Evolutionary conservation across 2,329 filamentous ascomycete species (phyloP), one percentile per base, ranked within the genome.

Genomic region (Diplodia sapinea): DNA sequence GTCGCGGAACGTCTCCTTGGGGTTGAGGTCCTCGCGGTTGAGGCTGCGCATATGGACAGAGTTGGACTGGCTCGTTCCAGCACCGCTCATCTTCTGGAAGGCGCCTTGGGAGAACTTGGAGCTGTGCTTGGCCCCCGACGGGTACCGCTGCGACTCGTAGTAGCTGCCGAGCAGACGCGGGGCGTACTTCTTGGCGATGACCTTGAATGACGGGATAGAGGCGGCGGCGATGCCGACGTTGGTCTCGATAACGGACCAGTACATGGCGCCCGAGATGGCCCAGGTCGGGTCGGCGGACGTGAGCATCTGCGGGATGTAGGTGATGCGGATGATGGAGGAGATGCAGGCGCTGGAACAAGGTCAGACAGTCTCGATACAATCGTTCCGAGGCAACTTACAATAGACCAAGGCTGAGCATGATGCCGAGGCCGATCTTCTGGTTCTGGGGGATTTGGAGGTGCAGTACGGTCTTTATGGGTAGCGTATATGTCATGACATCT

Each of bases 401-500:
- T 17, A 69, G 68, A 52, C 73, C 72, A 15, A 74, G 56, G 36
- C 57, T 63, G 13, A 72, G 70, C 70, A 73, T 72, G 20, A 71
- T 70, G 3, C 68, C 70, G 8, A 72, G 54, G 7, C 72, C 73
- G 2, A 69, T 71, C 64, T 72, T 74, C 33, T 51, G 68, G 49
- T 72, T 69, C 50, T 52, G 29, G 3, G 66, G 66, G 2, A 74
- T 67, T 17, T 73, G 72, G 11, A 74, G 56, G 33, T 70, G 69
- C 47, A 70, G 67, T 31, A 74, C 70, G 11, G 73, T 71, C 13
- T 70, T 70, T 33, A 74, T 69, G 3, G 71, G 71, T 7, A 74
- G 68, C 9, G 72, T 68, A 64, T 74, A 74, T 1, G 72, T 71
- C 23, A 77, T 67, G 6, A 70, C 55, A 66, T 73, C 72, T 2